These are phyloP conservation scores for Boletus sp. DNA, from an alignment of 768 basidiomycete species.

Conservation along the genomic window DNA sequence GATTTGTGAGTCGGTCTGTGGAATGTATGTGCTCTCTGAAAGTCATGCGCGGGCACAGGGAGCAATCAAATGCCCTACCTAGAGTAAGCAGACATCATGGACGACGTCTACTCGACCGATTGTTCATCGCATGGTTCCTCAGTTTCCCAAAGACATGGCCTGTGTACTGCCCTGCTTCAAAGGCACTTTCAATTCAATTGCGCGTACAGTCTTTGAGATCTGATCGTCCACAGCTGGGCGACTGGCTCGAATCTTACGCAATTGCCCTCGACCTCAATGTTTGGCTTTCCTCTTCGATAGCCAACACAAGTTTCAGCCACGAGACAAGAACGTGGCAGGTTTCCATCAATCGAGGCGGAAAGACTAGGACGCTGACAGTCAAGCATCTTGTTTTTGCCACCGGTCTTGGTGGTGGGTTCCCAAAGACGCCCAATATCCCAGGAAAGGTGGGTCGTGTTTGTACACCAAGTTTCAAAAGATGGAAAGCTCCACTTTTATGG, in stretches of 20 bases:
- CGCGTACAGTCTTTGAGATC: neutral
- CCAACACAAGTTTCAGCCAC: slow-evolving; percentile 33
- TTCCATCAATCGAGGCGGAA: slow-evolving; percentile 30
- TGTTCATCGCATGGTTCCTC: neutral
- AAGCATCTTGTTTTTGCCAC: slow-evolving; percentile 57
- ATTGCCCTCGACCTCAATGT: slow-evolving; percentile 56
- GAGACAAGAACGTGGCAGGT: slow-evolving; percentile 42
- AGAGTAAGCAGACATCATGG: slow-evolving; percentile 34
- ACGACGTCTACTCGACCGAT: neutral
- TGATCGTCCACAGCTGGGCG: slow-evolving; percentile 41
- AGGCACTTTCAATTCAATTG: slow-evolving; percentile 30
- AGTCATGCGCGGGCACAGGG: slow-evolving; percentile 31
- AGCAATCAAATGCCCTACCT: slow-evolving; percentile 54
- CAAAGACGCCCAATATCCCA: slow-evolving; percentile 44
- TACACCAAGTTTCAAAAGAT: neutral
- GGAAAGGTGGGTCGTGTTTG: slow-evolving; percentile 34
- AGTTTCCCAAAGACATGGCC: slow-evolving; percentile 58
- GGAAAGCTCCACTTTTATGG: neutral
- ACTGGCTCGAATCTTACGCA: slow-evolving; percentile 63
- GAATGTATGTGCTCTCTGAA: slow-evolving; percentile 1
- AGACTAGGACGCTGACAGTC: slow-evolving; percentile 33
- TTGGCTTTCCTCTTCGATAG: slow-evolving; percentile 49
- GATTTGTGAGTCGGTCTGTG: slow-evolving; percentile 38
- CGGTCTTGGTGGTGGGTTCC: slow-evolving; percentile 46
- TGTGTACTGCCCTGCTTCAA: slow-evolving; percentile 45